Evolutionary conservation across 768 basidiomycete genomes (phyloP).

Genomic region (Lactifluus volemus): DNA sequence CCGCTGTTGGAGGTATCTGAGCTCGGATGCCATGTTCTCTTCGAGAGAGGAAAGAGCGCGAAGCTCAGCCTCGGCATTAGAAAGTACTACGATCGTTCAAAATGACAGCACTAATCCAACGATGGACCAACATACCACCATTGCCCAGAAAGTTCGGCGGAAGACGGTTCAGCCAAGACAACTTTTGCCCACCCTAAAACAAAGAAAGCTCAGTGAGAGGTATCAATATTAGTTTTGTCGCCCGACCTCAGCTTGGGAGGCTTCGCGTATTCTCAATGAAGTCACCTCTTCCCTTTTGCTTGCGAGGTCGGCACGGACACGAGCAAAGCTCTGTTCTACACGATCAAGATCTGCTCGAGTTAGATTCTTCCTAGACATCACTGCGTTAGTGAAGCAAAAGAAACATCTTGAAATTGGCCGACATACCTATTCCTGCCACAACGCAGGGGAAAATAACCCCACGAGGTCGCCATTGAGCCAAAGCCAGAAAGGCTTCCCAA

Average conservation of each 20-base stretch:
- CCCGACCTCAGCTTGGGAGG: conserved; percentile 22
- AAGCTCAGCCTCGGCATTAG: conserved; percentile 10
- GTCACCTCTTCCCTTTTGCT: conserved; percentile 28
- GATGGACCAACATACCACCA: conserved; percentile 23
- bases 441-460: conserved; percentile 46
- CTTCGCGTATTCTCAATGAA: conserved; percentile 25
- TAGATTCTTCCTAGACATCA: conserved; percentile 29
- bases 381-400: not conserved
- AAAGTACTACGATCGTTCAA: conserved; percentile 20
- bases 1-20: conserved; percentile 10
- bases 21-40: conserved; percentile 13
- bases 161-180: conserved; percentile 42
- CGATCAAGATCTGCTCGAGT: conserved; percentile 45
- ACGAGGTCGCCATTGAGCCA: conserved; percentile 61
- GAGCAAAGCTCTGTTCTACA: conserved; percentile 49
- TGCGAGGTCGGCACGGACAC: conserved; percentile 50
- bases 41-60: conserved; percentile 14
- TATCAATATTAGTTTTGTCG: not conserved
- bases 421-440: conserved; percentile 25
- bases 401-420: not conserved
- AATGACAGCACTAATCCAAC: not conserved
- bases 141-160: conserved; percentile 43
- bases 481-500: conserved; percentile 78
- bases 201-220: not conserved
- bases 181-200: conserved; percentile 16